phyloP scores from a whole-genome alignment of 73 alveolate species.

The Blepharisma stoltei region DNA sequence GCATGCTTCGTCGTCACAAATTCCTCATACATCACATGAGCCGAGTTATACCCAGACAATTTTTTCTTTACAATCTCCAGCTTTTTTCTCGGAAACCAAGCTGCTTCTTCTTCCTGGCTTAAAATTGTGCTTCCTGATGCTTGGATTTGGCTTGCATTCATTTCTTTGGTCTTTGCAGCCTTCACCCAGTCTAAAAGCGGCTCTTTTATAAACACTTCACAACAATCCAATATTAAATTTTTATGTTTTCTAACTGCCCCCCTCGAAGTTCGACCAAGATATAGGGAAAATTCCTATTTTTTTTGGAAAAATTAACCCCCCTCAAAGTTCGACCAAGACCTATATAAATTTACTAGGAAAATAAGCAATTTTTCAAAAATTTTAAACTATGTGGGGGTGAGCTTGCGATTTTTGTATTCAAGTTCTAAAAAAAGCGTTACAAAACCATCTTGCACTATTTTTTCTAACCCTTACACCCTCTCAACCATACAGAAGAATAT shows the following conservation, averaged over 20 bases:
- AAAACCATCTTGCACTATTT: no score
- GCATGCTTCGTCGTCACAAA: slow-evolving; percentile 57
- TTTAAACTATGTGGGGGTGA: no score
- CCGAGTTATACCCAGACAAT: slow-evolving; percentile 68
- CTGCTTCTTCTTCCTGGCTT: slow-evolving; percentile 34
- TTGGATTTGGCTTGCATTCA: background rate
- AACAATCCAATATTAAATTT: slow-evolving; percentile 87
- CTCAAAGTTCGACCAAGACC: no score
- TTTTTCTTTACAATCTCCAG: slow-evolving; percentile 64
- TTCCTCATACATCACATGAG: slow-evolving; percentile 58
- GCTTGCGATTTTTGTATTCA: no score
- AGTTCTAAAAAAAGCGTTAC: no score
- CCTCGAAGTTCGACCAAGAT: slow-evolving; percentile 52
- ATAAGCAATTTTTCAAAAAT: no score
- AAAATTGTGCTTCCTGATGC: slow-evolving; percentile 19
- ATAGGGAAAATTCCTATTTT: no score
- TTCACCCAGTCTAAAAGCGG: slow-evolving; percentile 97
- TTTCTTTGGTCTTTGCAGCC: slow-evolving; percentile 57
- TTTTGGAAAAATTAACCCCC: no score
- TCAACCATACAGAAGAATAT: no score
- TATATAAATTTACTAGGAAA: no score
- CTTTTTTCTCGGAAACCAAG: slow-evolving; percentile 72
- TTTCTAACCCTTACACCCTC: no score
- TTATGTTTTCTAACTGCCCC: slow-evolving; percentile 86
- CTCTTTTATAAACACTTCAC: slow-evolving; percentile 97